phyloP scores from a whole-genome alignment of 768 basidiomycete species.

The Phallus indusiatus region DNA sequence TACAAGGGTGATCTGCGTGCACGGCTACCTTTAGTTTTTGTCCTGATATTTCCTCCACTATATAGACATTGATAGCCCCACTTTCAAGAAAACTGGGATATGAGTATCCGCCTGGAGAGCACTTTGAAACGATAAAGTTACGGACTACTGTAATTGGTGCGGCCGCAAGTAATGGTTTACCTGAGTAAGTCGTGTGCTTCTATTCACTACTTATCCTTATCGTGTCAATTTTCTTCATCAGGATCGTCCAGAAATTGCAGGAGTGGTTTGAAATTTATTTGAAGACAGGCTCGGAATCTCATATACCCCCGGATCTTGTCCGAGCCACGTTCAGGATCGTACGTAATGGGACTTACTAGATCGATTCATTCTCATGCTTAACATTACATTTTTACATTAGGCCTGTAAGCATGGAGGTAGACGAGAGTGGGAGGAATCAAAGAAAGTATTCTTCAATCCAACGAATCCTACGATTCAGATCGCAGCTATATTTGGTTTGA shows the following conservation, averaged over 20 bases:
- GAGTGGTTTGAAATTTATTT: slow-evolving; percentile 63
- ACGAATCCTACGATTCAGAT: slow-evolving; percentile 65
- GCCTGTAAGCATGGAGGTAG: slow-evolving; percentile 67
- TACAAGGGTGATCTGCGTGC: slow-evolving; percentile 39
- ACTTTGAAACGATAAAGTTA: slow-evolving; percentile 57
- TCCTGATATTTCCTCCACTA: slow-evolving; percentile 15
- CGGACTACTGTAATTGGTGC: slow-evolving; percentile 63
- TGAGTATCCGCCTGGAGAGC: slow-evolving; percentile 57
- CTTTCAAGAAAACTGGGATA: slow-evolving; percentile 73
- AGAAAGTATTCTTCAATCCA: slow-evolving; percentile 59
- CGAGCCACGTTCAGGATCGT: slow-evolving; percentile 44
- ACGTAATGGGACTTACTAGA: slow-evolving; percentile 17
- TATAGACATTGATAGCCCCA: slow-evolving; percentile 44
- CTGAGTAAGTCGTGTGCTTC: slow-evolving; percentile 14
- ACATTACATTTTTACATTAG: slow-evolving; percentile 23
- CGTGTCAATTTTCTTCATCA: slow-evolving; percentile 20
- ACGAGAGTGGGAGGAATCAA: slow-evolving; percentile 64
- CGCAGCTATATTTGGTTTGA: slow-evolving; percentile 67
- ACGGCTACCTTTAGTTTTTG: neutral
- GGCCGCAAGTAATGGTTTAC: slow-evolving; percentile 37
- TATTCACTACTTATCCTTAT: neutral
- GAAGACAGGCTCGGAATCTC: slow-evolving; percentile 62
- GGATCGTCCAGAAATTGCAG: slow-evolving; percentile 65
- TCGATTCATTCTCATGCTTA: neutral
- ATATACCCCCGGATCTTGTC: slow-evolving; percentile 75